These are phyloP conservation scores for Lagenidium giganteum DNA, from an alignment of 352 stramenopile genomes.

Conservation along the genomic window DNA sequence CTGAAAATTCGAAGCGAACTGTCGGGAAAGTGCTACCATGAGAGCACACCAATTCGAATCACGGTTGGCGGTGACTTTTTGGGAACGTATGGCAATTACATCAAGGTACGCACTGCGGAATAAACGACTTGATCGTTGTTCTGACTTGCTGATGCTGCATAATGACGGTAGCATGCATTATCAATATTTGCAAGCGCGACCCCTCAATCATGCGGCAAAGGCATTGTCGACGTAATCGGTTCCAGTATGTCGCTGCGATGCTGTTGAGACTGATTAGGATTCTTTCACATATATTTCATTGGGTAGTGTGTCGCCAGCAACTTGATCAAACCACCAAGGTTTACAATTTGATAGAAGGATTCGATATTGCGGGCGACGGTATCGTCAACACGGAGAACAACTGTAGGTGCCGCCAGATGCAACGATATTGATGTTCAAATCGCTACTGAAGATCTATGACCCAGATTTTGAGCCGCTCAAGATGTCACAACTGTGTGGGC, in stretches of 20 bases:
- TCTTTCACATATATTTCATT: too few relatives aligned
- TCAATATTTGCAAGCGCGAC: neutral
- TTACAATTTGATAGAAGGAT: neutral
- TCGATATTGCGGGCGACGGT: too few relatives aligned
- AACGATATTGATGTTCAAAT: conserved; percentile 7
- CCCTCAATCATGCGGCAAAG: conserved; percentile 1
- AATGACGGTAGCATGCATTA: neutral
- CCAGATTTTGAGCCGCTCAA: conserved; percentile 7
- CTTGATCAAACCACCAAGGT: neutral
- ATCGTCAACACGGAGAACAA: conserved; percentile 6
- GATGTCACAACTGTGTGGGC: conserved; percentile 12
- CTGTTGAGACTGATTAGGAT: neutral
- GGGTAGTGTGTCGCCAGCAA: too few relatives aligned
- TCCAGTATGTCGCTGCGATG: neutral
- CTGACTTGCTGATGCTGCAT: neutral
- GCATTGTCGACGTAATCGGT: neutral
- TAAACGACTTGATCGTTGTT: too few relatives aligned
- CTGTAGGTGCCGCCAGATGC: conserved; percentile 2
- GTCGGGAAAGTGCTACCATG: conserved; percentile 8
- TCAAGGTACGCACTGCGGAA: conserved; percentile 15
- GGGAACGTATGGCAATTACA: conserved; percentile 1
- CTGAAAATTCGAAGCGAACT: conserved; percentile 4
- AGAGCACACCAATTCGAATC: conserved; percentile 5
- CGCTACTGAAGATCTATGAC: conserved; percentile 8
- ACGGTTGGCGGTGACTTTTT: conserved; percentile 1